Evolutionary conservation across 768 basidiomycete species (phyloP).

Genomic region (Suillus spraguei): DNA sequence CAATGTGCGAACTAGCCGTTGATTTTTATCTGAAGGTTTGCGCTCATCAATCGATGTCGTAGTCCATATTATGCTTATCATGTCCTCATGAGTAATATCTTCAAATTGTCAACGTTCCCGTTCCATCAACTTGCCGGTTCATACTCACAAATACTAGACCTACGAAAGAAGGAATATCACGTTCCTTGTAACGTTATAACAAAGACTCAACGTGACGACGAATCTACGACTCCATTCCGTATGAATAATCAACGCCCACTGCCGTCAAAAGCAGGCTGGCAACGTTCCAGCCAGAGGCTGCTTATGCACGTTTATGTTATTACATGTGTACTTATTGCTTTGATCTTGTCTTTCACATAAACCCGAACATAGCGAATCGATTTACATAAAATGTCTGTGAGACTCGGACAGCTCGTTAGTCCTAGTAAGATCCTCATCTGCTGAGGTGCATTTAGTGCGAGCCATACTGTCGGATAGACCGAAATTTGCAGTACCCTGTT

Average conservation of each 20-base stretch:
- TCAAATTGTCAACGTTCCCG: neutral
- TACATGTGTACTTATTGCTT: neutral
- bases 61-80: neutral
- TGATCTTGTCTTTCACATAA: neutral
- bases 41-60: neutral
- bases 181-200: too few species aligned
- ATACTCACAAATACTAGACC: neutral
- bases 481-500: neutral
- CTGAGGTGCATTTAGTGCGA: neutral
- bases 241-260: neutral
- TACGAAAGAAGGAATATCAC: neutral
- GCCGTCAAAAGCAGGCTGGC: neutral
- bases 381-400: neutral
- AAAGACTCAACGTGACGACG: neutral
- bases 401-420: neutral
- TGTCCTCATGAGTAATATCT: neutral
- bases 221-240: neutral
- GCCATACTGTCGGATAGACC: neutral
- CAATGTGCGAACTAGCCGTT: neutral
- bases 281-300: neutral
- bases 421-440: neutral
- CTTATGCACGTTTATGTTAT: neutral
- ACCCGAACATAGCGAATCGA: neutral
- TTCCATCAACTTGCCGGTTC: neutral
- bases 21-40: neutral